These are phyloP conservation scores for Leptodontidium sp. DNA, from an alignment of 2,329 filamentous ascomycete species.

Conservation along the genomic window DNA sequence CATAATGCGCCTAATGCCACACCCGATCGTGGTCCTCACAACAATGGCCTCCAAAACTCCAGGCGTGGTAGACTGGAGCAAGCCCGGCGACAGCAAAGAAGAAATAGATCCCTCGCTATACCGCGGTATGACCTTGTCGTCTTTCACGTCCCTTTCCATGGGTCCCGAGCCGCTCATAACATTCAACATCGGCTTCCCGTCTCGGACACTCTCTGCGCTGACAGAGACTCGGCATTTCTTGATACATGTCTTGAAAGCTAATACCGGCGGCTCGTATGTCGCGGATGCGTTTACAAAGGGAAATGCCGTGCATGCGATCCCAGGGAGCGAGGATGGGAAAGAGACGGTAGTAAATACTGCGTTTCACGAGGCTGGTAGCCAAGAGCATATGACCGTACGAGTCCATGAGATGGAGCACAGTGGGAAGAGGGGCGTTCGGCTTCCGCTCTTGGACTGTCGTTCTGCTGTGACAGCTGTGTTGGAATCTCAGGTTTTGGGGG, in stretches of 20 bases:
- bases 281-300: conserved; percentile 40
- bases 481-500: conserved; percentile 34
- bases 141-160: conserved; percentile 45
- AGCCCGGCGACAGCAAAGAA: neutral
- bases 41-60: conserved; percentile 25
- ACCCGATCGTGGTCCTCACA: conserved; percentile 44
- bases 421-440: neutral
- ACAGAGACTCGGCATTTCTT: conserved; percentile 35
- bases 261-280: conserved; percentile 33
- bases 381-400: neutral
- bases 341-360: neutral
- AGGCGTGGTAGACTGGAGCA: neutral
- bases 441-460: conserved; percentile 27
- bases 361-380: neutral
- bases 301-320: neutral
- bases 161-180: conserved; percentile 44
- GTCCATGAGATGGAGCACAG: too few relatives aligned
- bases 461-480: conserved; percentile 33
- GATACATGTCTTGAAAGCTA: conserved; percentile 39
- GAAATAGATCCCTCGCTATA: conserved; percentile 9
- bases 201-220: conserved; percentile 41
- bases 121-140: conserved; percentile 47
- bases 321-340: conserved; percentile 11
- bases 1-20: conserved; percentile 44
- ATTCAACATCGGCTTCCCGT: conserved; percentile 47